Evolutionary conservation across 371 early-diverging fungal species (phyloP).

Genomic region (Sporodiniella umbellata): DNA sequence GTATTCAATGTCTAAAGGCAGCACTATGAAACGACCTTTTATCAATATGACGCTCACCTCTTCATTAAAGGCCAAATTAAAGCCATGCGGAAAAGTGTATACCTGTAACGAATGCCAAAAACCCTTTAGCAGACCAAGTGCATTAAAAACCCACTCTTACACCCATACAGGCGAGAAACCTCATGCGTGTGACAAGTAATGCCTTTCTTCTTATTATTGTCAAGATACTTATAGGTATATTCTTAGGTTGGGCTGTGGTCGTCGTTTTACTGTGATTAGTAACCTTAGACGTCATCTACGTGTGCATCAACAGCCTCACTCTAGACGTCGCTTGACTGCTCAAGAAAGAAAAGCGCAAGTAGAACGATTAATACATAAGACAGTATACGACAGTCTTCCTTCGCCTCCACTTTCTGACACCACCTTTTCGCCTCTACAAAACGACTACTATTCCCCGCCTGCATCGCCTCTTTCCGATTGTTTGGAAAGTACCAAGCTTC

Average conservation of each 20-base stretch:
- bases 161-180: conserved; percentile 83
- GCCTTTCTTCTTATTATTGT: background rate
- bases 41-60: background rate
- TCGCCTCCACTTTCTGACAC: background rate
- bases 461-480: background rate
- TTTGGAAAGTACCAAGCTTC: conserved; percentile 6
- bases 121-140: conserved; percentile 74
- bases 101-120: conserved; percentile 64
- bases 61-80: background rate
- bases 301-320: conserved; percentile 23
- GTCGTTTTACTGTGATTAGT: conserved; percentile 38
- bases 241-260: conserved; percentile 33
- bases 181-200: background rate
- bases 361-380: conserved; percentile 26
- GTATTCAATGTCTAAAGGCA: too few species aligned
- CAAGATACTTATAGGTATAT: background rate
- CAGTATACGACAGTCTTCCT: background rate
- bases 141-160: conserved; percentile 65
- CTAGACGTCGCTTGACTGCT: conserved; percentile 19
- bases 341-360: conserved; percentile 22
- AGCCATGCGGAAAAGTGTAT: conserved; percentile 28
- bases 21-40: background rate
- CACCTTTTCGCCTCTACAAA: background rate
- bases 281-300: conserved; percentile 42
- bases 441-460: background rate